Percentiles rank a stretch among this genome's conserved stretches.
Evolutionary conservation across 371 early-diverging fungal species (phyloP).

Genomic region (Fennellomyces sp.): DNA sequence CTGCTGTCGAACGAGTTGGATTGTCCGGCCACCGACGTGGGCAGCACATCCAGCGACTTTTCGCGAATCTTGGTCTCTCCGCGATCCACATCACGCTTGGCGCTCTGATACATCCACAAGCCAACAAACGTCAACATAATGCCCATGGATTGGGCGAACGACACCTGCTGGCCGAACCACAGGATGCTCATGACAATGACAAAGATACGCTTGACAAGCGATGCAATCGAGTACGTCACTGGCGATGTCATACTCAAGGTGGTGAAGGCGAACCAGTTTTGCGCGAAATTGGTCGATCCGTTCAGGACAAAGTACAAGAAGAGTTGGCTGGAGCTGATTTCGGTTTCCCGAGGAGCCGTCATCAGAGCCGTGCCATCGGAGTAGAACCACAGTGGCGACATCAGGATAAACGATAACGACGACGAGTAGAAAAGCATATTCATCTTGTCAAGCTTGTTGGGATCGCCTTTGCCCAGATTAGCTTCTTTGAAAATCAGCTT

Average conservation of each 20-base stretch:
- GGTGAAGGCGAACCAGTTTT: conserved; percentile 82
- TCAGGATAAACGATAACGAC: conserved; percentile 66
- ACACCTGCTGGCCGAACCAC: conserved; percentile 82
- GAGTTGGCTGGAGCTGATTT: conserved; percentile 14
- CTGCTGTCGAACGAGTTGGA: neutral
- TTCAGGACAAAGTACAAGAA: conserved; percentile 69
- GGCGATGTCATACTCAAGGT: conserved; percentile 79
- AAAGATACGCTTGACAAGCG: conserved; percentile 87
- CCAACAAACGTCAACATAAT: conserved; percentile 83
- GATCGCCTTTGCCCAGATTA: conserved; percentile 39
- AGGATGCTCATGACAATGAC: conserved; percentile 86
- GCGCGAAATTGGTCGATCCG: conserved; percentile 79
- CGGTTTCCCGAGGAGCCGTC: neutral
- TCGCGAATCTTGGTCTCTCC: conserved; percentile 37
- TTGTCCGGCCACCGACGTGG: conserved; percentile 8
- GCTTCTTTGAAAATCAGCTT: conserved; percentile 65
- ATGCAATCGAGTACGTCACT: conserved; percentile 88
- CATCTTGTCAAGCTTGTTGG: conserved; percentile 82
- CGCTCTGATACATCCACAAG: conserved; percentile 83
- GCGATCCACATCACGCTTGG: conserved; percentile 61
- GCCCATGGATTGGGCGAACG: conserved; percentile 70
- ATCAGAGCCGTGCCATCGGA: conserved; percentile 65
- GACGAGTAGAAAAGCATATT: conserved; percentile 83
- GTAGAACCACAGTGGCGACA: conserved; percentile 84
- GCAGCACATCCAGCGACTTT: conserved; percentile 22